phyloP scores from a whole-genome alignment of 2,329 filamentous ascomycete species.

The Botrytis porri region DNA sequence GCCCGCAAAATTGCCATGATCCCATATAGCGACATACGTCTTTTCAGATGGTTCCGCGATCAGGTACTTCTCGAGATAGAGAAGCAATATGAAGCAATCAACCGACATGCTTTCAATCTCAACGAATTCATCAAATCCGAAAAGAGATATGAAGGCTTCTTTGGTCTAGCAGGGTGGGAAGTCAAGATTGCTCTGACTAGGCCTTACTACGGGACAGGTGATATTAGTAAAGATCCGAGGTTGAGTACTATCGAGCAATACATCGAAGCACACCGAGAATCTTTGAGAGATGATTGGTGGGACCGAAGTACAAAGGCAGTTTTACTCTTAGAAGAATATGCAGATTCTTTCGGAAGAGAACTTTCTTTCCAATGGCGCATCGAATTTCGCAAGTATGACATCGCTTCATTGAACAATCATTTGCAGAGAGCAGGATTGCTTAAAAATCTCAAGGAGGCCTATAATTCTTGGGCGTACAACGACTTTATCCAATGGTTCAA shows the following conservation, averaged over 20 bases:
- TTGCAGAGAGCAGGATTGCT: not conserved
- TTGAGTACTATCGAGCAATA: too few species aligned
- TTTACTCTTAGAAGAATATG: not conserved
- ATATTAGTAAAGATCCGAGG: too few species aligned
- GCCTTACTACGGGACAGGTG: not conserved
- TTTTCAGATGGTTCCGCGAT: too few species aligned
- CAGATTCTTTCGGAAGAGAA: not conserved
- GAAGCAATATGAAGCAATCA: too few species aligned
- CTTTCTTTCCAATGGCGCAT: not conserved
- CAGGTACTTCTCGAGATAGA: too few species aligned
- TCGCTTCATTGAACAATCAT: not conserved
- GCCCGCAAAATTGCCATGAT: too few species aligned
- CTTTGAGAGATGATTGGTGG: not conserved
- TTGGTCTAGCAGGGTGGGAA: not conserved
- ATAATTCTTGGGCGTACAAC: not conserved
- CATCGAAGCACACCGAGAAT: not conserved
- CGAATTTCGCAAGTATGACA: not conserved
- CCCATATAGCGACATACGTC: too few species aligned
- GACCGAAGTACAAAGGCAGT: not conserved
- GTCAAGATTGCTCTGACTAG: not conserved
- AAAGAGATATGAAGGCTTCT: not conserved
- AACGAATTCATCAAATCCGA: too few species aligned
- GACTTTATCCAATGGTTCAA: not conserved
- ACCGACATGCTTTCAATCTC: too few species aligned
- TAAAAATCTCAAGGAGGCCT: not conserved